A percentile compares a stretch with the other conserved stretches of the same genome.
These are phyloP conservation scores for Inonotus hispidus DNA, from an alignment of 1,284 basidiomycete species.

Conservation along the genomic window DNA sequence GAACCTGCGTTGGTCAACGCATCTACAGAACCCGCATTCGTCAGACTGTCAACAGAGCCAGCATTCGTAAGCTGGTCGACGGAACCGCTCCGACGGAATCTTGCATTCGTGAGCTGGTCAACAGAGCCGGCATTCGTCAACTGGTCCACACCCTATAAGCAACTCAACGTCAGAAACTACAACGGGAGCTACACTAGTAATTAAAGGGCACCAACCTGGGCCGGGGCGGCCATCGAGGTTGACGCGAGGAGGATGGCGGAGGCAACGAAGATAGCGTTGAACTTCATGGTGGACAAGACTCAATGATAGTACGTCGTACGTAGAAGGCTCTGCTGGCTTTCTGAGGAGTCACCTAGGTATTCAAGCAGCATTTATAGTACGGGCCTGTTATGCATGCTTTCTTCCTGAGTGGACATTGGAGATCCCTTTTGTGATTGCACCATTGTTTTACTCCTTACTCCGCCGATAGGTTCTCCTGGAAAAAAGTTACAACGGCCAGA, in stretches of 20 bases:
- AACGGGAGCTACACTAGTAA: background rate
- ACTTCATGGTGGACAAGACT: background rate
- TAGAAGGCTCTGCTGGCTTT: background rate
- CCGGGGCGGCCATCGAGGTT: background rate
- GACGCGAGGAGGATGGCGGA: background rate
- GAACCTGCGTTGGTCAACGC: background rate
- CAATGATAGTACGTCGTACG: background rate
- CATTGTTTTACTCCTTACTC: background rate
- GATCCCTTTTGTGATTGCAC: too few species aligned
- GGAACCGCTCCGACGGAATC: background rate
- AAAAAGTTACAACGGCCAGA: background rate
- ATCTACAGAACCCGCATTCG: background rate
- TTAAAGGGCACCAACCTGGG: background rate
- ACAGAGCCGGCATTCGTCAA: background rate
- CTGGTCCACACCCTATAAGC: background rate
- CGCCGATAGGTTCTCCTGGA: background rate
- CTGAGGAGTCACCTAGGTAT: background rate
- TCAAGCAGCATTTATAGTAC: background rate
- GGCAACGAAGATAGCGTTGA: background rate
- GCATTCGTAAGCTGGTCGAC: background rate
- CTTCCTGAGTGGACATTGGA: background rate
- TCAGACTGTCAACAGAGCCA: background rate
- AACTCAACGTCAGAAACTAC: background rate
- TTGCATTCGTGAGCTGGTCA: background rate
- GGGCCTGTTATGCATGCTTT: background rate